Conservation (phyloP, 192 early-diverging fungal genomes). For the Coemansia sp. region DNA sequence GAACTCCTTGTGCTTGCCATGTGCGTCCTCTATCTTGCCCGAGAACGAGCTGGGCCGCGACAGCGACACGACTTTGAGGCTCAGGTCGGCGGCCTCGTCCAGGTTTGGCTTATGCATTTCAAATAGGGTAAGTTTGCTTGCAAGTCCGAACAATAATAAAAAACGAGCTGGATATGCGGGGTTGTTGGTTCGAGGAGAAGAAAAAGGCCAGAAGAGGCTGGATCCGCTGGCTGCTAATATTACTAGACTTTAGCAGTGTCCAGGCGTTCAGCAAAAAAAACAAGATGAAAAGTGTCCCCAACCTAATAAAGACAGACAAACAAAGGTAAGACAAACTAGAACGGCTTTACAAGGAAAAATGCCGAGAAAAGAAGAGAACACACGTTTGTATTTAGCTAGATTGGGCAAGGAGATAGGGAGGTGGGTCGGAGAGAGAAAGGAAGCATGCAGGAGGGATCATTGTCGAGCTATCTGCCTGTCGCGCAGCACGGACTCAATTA, state of each 20-base stretch:
- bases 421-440: neutral
- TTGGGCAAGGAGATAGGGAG: neutral
- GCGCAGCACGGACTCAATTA: constrained; percentile 8
- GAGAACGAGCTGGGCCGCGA: constrained; percentile 41
- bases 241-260: neutral
- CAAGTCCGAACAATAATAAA: constrained; percentile 3
- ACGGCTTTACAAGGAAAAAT: neutral
- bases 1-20: constrained; percentile 27
- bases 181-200: neutral
- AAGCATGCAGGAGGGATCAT: neutral
- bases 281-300: neutral
- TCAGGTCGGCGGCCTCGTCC: constrained; percentile 41
- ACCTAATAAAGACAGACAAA: constrained; percentile 1
- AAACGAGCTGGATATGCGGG: constrained; percentile 1
- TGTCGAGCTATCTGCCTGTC: constrained; percentile 7
- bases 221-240: neutral
- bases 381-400: constrained; percentile 1
- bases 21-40: constrained; percentile 19
- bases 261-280: constrained; percentile 2
- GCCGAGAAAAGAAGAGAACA: neutral
- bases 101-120: constrained; percentile 29
- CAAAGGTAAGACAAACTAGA: neutral
- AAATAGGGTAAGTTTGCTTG: neutral
- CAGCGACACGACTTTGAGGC: constrained; percentile 35
- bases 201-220: neutral